Evolutionary conservation across 2,329 filamentous ascomycete species (phyloP).

Genomic region (Alternaria metachromatica): DNA sequence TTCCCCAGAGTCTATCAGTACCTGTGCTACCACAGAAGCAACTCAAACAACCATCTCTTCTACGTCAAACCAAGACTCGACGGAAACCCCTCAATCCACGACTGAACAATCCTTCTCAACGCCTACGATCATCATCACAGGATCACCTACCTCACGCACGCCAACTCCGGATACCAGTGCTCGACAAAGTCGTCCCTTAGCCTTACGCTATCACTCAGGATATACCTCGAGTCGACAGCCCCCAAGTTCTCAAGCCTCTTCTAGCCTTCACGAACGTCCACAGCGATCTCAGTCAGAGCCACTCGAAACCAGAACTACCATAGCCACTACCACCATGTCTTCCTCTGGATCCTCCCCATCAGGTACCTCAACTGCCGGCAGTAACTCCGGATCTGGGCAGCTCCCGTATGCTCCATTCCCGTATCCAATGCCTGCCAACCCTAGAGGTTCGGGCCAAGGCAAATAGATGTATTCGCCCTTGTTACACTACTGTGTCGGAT

Average conservation of each 20-base stretch:
- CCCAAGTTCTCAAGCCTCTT: conserved; percentile 11
- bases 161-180: conserved; percentile 10
- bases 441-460: conserved; percentile 25
- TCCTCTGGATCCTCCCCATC: conserved; percentile 41
- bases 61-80: conserved; percentile 11
- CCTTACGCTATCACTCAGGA: conserved; percentile 10
- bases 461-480: conserved; percentile 22
- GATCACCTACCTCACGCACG: conserved; percentile 10
- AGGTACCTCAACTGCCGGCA: conserved; percentile 40
- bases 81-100: conserved; percentile 31
- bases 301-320: conserved; percentile 1
- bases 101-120: conserved; percentile 22
- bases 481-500: background rate
- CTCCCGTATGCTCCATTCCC: conserved; percentile 48
- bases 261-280: conserved; percentile 22
- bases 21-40: conserved; percentile 13
- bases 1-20: conserved; percentile 17
- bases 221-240: conserved; percentile 22
- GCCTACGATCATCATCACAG: conserved; percentile 29
- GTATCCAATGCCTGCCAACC: conserved; percentile 44
- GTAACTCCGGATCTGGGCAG: conserved; percentile 38
- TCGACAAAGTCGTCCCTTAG: conserved; percentile 20
- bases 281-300: conserved; percentile 24
- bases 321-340: conserved; percentile 35
- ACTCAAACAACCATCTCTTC: conserved; percentile 11